Evolutionary conservation across 495 filamentous ascomycete species (phyloP), one percentile per base, ranked within the genome.

Genomic region (Aspergillus funiculosus): DNA sequence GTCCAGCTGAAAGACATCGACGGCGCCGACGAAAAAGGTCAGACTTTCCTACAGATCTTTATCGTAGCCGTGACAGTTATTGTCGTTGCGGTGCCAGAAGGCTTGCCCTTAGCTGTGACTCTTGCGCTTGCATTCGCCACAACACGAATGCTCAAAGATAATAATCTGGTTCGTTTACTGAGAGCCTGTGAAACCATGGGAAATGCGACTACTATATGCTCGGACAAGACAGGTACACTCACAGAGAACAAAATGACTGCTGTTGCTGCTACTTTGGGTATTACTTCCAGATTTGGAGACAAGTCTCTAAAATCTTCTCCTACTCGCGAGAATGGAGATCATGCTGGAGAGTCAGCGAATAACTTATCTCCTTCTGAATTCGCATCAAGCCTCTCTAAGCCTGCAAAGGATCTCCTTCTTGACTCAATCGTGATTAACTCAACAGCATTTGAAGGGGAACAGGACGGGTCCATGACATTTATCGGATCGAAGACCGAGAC

Each of bases 131-230:
- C 91, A 28, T 96, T 95, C 63, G 91, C 91, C 14, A 97, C 91
- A 1, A 95, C 83, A 15, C 75, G 89, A 19, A 97, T 97, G 91
- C 70, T 95, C 34, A 92, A 86, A 62, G 91, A 96, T 55, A 91
- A 95, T 66, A 96, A 96, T 51, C 64, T 97, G 37, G 91, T 97
- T 39, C 86, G 91, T 20, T 77, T 91, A 43, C 72, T 97, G 28
- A 83, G 88, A 54, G 90, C 91, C 32, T 97, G 91, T 63, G 91
- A 97, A 63, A 94, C 91, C n/a, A 97, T 97, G 91, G 91, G 91
- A 17, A 95, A 95, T 63, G 91, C 91, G 4, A 95, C 90, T 0
- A 91, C 87, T 1, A 87, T 97, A 37, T 97, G 91, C 66, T 95
- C 90, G 2, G 91, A 97, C 69, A 97, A 97, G 63, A 97, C 91